Percentiles rank a stretch among this genome's conserved stretches.
These are phyloP conservation scores for Piloderma croceum DNA, from an alignment of 768 basidiomycete genomes.

Conservation along the genomic window DNA sequence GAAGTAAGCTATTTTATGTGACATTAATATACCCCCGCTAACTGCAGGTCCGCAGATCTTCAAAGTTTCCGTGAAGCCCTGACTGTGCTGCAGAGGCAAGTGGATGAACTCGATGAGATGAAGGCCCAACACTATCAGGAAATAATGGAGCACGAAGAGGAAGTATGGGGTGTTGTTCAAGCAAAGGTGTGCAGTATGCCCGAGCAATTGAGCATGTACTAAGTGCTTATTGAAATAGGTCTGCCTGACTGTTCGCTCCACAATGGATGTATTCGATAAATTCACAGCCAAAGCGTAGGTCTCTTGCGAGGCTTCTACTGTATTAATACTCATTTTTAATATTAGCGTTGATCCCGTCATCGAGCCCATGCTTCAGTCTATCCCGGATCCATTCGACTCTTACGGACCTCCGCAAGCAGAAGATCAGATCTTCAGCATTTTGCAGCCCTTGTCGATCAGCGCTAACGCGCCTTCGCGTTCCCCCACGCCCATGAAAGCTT, in stretches of 20 bases:
- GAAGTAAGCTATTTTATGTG: constrained; percentile 51
- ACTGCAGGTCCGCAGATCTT: constrained; percentile 51
- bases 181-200: constrained; percentile 54
- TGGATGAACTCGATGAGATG: constrained; percentile 85
- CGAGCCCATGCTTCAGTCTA: constrained; percentile 83
- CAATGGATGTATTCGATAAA: constrained; percentile 88
- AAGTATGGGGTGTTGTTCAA: constrained; percentile 92
- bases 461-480: not conserved
- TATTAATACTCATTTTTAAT: constrained; percentile 8
- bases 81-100: constrained; percentile 74
- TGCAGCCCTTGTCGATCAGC: constrained; percentile 79
- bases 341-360: constrained; percentile 79
- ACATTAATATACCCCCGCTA: not conserved
- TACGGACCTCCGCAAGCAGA: constrained; percentile 85
- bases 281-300: constrained; percentile 83
- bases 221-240: constrained; percentile 36
- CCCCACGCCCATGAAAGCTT: not conserved
- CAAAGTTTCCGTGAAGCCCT: constrained; percentile 85
- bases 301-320: constrained; percentile 1
- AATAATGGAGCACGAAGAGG: constrained; percentile 88
- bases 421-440: constrained; percentile 89
- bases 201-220: constrained; percentile 2
- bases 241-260: constrained; percentile 80
- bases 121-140: constrained; percentile 83
- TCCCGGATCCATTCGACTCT: constrained; percentile 90